Conservation (phyloP, 768 basidiomycete species). For the Leccinum subtestaceum region DNA sequence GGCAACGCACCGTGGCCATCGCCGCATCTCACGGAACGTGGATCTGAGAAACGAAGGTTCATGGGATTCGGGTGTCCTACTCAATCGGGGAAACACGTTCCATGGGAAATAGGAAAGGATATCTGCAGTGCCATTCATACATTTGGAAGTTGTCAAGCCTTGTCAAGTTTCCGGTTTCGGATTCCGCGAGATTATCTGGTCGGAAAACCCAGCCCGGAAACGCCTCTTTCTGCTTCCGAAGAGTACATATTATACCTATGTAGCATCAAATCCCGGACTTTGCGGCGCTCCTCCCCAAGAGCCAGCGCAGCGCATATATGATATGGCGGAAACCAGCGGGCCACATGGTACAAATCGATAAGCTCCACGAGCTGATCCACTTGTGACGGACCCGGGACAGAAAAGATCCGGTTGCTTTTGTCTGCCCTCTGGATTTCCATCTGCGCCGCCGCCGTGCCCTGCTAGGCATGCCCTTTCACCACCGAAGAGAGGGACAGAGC, state of each 20-base stretch:
- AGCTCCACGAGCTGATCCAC: background rate
- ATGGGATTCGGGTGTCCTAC: background rate
- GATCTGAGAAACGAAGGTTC: constrained; percentile 14
- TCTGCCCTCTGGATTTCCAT: background rate
- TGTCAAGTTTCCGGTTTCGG: constrained; percentile 14
- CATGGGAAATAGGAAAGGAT: constrained; percentile 6
- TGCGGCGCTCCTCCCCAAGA: constrained; percentile 16
- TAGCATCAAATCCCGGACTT: constrained; percentile 27
- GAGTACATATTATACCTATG: background rate
- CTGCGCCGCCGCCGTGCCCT: background rate
- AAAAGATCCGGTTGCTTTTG: constrained; percentile 8
- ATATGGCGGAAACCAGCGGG: constrained; percentile 22
- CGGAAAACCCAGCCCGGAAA: constrained; percentile 13
- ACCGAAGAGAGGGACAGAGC: background rate
- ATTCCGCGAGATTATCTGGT: constrained; percentile 11
- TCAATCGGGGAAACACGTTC: constrained; percentile 15
- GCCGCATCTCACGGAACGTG: constrained; percentile 24
- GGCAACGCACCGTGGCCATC: constrained; percentile 17
- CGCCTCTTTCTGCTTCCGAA: constrained; percentile 6
- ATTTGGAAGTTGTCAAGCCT: constrained; percentile 3
- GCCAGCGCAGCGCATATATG: background rate
- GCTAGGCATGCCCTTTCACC: background rate
- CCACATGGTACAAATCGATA: constrained; percentile 21
- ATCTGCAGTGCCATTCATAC: constrained; percentile 7
- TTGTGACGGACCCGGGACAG: constrained; percentile 20